Percentiles rank a stretch among this genome's conserved stretches.
phyloP scores from a whole-genome alignment of 306 rosid species.

The Arachis hypogaea region DNA sequence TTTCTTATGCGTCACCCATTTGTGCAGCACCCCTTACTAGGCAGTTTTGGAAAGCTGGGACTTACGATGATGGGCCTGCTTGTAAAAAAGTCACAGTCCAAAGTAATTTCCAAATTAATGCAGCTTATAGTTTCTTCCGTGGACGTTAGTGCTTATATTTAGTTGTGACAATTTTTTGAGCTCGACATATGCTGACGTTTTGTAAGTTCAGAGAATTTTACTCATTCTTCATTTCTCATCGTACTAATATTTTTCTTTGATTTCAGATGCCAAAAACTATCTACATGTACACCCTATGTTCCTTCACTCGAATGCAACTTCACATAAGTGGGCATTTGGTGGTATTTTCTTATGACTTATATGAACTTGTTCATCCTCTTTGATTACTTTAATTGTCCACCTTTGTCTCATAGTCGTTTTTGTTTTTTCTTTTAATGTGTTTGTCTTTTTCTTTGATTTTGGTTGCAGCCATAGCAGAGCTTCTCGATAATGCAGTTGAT shows the following conservation, averaged over 20 bases:
- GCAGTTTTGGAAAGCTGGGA: slow-evolving; percentile 97
- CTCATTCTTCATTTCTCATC: slow-evolving; percentile 26
- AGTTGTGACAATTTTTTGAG: too few relatives aligned
- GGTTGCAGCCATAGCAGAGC: slow-evolving; percentile 86
- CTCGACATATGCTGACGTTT: neutral
- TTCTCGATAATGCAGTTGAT: slow-evolving; percentile 92
- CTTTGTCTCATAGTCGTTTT: neutral
- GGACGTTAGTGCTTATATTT: slow-evolving; percentile 4
- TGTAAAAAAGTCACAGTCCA: slow-evolving; percentile 57
- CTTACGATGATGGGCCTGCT: slow-evolving; percentile 54
- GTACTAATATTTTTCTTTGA: slow-evolving; percentile 17
- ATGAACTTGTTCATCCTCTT: neutral
- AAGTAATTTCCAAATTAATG: slow-evolving; percentile 51
- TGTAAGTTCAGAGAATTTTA: slow-evolving; percentile 16
- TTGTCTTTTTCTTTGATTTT: slow-evolving; percentile 23
- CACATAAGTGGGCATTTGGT: slow-evolving; percentile 97
- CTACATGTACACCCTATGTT: slow-evolving; percentile 83
- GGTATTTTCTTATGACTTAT: slow-evolving; percentile 58
- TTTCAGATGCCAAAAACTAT: slow-evolving; percentile 71
- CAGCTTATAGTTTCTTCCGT: slow-evolving; percentile 31
- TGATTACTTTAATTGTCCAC: slow-evolving; percentile 13
- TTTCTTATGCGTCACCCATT: slow-evolving; percentile 56
- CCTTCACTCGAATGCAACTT: slow-evolving; percentile 98
- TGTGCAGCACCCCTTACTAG: slow-evolving; percentile 72
- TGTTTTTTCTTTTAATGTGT: slow-evolving; percentile 11